Evolutionary conservation across 306 rosid species (phyloP), one percentile per base, ranked within the genome.

Genomic region (Trichosanthes truncata): DNA sequence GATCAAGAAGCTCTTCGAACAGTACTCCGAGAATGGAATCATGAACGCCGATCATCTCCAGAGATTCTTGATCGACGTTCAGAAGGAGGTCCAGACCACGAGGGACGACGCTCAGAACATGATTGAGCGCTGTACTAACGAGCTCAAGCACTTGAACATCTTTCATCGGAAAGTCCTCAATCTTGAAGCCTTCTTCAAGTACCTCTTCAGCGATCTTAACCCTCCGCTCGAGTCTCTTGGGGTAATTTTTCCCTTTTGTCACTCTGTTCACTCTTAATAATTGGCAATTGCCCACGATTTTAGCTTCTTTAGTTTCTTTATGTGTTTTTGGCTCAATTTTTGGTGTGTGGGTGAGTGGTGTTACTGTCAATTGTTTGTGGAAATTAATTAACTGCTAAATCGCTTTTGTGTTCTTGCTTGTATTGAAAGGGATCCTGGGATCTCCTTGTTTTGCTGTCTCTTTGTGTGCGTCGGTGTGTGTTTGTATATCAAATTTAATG

Each of bases 121-220:
- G 78, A 86, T 96, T 41, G 97, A 96, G 8, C 73, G 62, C 10
- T 41, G 76, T 52, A 79, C 85, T 26, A 68, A 17, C 63, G 78
- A 85, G 53, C 82, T 89, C 81, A 83, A 63, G 73, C 99, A 93
- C 85, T 86, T 86, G 83, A 80, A 56, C 12, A 85, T 88, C 85
- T 89, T 93, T 77, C 94, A 90, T 78, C 90, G 94, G 33, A 93
- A 79, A 81, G 92, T 83, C 26, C 82, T 96, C 79, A 81, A 89
- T 41, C 94, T 93, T 66, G 98, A 93, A 21, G 83, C 88, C 77
- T 96, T 96, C 87, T 93, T 96, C 80, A 90, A 88, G 86, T 90
- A 81, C 79, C 91, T 96, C 57, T 90, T 89, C 86, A 62, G 91
- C 82, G 96, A 93, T 41, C 40, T 9, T 53, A 93, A 96, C 62